Percentiles rank a stretch among this genome's conserved stretches.
These are phyloP conservation scores for Neopestalotiopsis rosae DNA, from an alignment of 2,329 filamentous ascomycete genomes.

Conservation along the genomic window DNA sequence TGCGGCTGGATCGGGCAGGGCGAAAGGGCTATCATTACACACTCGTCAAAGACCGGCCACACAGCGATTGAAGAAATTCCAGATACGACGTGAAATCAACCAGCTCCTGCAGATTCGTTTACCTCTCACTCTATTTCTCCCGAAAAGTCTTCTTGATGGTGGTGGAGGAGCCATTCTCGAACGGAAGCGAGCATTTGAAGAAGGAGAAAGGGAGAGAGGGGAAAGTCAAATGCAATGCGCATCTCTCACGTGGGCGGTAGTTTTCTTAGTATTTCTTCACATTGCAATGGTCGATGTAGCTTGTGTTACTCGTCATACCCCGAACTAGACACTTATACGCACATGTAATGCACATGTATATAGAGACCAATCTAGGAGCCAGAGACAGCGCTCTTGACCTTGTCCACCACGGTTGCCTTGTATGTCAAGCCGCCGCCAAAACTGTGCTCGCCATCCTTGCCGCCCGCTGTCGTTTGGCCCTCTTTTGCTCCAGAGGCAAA, in stretches of 20 bases:
- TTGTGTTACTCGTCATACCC: not conserved
- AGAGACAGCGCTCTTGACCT: conserved; percentile 25
- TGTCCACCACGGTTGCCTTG: conserved; percentile 37
- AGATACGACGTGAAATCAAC: conserved; percentile 20
- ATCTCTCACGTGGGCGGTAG: not conserved
- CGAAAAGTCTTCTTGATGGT: not conserved
- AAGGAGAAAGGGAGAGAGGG: too few relatives aligned
- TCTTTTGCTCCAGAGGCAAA: conserved; percentile 56
- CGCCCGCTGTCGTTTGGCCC: conserved; percentile 49
- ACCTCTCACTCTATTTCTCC: not conserved
- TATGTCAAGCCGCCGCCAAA: conserved; percentile 58
- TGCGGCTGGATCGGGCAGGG: conserved; percentile 74
- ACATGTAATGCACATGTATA: not conserved
- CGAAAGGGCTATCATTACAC: conserved; percentile 64
- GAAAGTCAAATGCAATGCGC: not conserved
- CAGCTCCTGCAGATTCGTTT: not conserved
- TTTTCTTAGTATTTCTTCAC: conserved; percentile 6
- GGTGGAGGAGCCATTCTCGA: not conserved
- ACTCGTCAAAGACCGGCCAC: conserved; percentile 67
- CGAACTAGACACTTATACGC: not conserved
- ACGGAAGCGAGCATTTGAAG: too few relatives aligned
- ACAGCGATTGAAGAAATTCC: conserved; percentile 59
- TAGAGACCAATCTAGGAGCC: conserved; percentile 19
- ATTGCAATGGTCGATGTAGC: not conserved
- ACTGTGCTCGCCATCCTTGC: conserved; percentile 52